phyloP scores from a whole-genome alignment of 192 early-diverging fungal species.

The Thamnidium elegans region DNA sequence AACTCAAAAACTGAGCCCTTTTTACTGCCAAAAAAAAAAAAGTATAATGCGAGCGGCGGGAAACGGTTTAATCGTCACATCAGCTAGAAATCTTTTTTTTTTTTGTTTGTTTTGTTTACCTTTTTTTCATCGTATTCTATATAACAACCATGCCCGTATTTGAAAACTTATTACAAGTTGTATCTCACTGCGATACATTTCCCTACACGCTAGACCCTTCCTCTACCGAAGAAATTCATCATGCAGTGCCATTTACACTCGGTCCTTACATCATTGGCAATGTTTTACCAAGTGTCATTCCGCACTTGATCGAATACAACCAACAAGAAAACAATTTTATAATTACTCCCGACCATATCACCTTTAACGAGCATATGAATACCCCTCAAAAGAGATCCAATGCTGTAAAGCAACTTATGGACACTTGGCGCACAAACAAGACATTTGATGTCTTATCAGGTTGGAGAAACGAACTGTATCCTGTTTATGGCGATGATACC shows the following conservation, averaged over 20 bases:
- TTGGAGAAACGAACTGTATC: slow-evolving; percentile 87
- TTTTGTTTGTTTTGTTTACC: not conserved
- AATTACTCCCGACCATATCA: slow-evolving; percentile 34
- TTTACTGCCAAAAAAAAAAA: no score
- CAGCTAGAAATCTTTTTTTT: not conserved
- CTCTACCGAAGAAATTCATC: slow-evolving; percentile 9
- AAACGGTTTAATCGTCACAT: no score
- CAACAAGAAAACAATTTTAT: slow-evolving; percentile 29
- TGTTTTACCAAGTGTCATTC: slow-evolving; percentile 32
- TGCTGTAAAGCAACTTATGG: slow-evolving; percentile 36
- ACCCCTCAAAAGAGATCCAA: slow-evolving; percentile 29
- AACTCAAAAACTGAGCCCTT: no score
- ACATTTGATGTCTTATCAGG: slow-evolving; percentile 39
- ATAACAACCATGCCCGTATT: not conserved
- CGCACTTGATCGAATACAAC: slow-evolving; percentile 40
- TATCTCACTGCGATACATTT: slow-evolving; percentile 48
- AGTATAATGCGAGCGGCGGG: no score
- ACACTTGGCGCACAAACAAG: slow-evolving; percentile 39
- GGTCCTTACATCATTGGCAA: slow-evolving; percentile 40
- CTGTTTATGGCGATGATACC: slow-evolving; percentile 60
- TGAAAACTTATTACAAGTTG: slow-evolving; percentile 36
- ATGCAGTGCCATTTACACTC: slow-evolving; percentile 33
- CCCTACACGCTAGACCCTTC: slow-evolving; percentile 27
- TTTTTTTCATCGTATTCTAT: no score
- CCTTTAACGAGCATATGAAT: slow-evolving; percentile 36